Evolutionary conservation across 1,139 yeast species (phyloP).

Genomic region (Debaryomyces coudertii): DNA sequence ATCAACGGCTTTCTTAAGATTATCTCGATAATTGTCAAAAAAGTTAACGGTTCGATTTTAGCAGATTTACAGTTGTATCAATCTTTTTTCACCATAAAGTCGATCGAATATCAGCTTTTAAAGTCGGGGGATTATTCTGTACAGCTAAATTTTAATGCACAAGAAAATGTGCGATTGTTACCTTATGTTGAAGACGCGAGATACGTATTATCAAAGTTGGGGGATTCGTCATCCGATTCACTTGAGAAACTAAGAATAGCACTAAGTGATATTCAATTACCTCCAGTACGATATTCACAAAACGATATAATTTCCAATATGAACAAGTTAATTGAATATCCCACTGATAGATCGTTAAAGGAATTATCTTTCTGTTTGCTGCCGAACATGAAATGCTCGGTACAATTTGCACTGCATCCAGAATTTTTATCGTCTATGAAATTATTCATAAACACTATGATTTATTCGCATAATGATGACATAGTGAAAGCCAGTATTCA

Average conservation of each 20-base stretch:
- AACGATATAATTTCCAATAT: neutral
- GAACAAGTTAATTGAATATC: neutral
- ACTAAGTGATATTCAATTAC: neutral
- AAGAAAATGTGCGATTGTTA: neutral
- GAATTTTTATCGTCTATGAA: neutral
- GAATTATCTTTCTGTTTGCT: neutral
- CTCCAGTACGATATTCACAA: neutral
- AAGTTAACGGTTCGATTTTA: conserved; percentile 1
- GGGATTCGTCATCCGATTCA: neutral
- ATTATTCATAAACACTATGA: neutral
- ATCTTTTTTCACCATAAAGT: conserved; percentile 6
- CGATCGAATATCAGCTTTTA: conserved; percentile 7
- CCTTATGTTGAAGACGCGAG: conserved; percentile 12
- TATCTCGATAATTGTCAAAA: conserved; percentile 13
- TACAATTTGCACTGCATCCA: neutral
- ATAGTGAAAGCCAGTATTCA: neutral
- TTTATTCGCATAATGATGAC: neutral
- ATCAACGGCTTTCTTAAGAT: conserved; percentile 29
- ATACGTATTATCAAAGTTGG: neutral
- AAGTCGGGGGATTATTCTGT: conserved; percentile 1
- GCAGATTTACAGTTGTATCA: neutral
- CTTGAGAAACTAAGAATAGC: conserved; percentile 4
- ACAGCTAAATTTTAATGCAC: neutral
- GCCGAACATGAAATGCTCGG: neutral
- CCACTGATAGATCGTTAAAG: neutral